Base-by-base conservation (phyloP, 495 filamentous ascomycete genomes). In the Gamarada debralockiae region DNA sequence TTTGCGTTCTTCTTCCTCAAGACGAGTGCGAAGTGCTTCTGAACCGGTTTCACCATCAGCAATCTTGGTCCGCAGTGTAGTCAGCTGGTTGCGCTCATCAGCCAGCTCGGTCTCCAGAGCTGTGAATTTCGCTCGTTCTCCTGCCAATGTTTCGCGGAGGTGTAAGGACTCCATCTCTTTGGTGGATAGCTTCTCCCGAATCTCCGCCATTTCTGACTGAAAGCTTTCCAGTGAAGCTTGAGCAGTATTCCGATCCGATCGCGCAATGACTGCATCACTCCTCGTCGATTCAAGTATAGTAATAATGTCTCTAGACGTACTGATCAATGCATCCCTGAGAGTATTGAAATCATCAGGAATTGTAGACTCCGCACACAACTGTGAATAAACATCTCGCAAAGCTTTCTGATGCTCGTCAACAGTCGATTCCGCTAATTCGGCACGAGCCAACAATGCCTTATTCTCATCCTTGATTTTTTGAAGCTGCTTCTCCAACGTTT, bases 31-130 rank as follows among this genome's bases (percentile, higher is more conserved):
- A 46, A 95, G 68, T 14, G 79, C 84, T 65, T 92, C 87, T 6
- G 86, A 87, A 20, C 87, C 87, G 6, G 82, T 90, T 62, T 91
- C 87, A 27, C 87, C 90, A 36, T 87, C 84, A 4, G 84, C 77
- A 62, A 93, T 81, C 65, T 82, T 83, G 13, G 70, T 70, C 49
- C 86, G 79, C 24, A 95, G 72, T 14, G 79, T 69, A 36, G 72
- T 74, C 21, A 92, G 73, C 52, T 87, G 83, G 9, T 74, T 69
- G 22, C 83, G 81, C 46, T 86, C 82, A 27, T 86, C 78, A 7
- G 78, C 70, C 20, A 96, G 69, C 57, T 95, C 87, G 17, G 68
- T 67, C 48, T 81, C 74, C 17, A 91, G 67, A 0, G 78, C 73
- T 0, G 68, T 59, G 2, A 79, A 69, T 56, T 82, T 82, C 3